Evolutionary conservation across 2,329 filamentous ascomycete species (phyloP).

Genomic region (Ramularia collo-cygni): DNA sequence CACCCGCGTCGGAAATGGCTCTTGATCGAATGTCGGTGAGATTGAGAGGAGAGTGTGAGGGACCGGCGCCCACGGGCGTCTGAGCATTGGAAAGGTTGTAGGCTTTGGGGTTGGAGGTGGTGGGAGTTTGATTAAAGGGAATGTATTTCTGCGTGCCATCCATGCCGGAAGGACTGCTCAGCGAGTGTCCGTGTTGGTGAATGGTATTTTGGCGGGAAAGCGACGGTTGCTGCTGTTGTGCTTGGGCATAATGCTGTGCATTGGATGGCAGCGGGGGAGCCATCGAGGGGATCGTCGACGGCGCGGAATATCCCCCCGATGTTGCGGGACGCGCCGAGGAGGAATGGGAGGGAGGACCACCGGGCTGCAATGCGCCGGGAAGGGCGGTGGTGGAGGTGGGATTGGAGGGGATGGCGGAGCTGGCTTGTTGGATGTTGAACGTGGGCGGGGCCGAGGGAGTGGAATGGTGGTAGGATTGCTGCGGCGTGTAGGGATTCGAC

Average conservation of each 20-base stretch:
- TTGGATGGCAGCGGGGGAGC: slow-evolving; percentile 44
- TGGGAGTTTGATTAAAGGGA: slow-evolving; percentile 46
- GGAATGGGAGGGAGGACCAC: slow-evolving; percentile 37
- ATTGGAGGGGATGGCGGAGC: slow-evolving; percentile 20
- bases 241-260: slow-evolving; percentile 50
- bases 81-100: slow-evolving; percentile 56
- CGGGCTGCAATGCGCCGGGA: slow-evolving; percentile 55
- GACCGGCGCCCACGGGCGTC: slow-evolving; percentile 50
- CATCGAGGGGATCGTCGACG: slow-evolving; percentile 51
- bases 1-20: slow-evolving; percentile 72
- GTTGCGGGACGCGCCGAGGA: slow-evolving; percentile 35
- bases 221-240: slow-evolving; percentile 25
- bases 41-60: slow-evolving; percentile 80
- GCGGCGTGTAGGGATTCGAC: background rate
- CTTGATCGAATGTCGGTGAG: slow-evolving; percentile 86
- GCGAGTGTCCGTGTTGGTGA: slow-evolving; percentile 62
- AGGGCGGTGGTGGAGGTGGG: slow-evolving; percentile 35
- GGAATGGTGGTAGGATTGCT: slow-evolving; percentile 37
- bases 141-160: slow-evolving; percentile 49
- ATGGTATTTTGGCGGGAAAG: slow-evolving; percentile 61
- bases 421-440: slow-evolving; percentile 53
- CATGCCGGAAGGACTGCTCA: slow-evolving; percentile 66
- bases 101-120: slow-evolving; percentile 35
- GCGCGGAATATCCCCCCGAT: slow-evolving; percentile 50
- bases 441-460: slow-evolving; percentile 46